These are phyloP conservation scores for Coemansia sp. DNA, from an alignment of 192 early-diverging fungal species.

Conservation along the genomic window DNA sequence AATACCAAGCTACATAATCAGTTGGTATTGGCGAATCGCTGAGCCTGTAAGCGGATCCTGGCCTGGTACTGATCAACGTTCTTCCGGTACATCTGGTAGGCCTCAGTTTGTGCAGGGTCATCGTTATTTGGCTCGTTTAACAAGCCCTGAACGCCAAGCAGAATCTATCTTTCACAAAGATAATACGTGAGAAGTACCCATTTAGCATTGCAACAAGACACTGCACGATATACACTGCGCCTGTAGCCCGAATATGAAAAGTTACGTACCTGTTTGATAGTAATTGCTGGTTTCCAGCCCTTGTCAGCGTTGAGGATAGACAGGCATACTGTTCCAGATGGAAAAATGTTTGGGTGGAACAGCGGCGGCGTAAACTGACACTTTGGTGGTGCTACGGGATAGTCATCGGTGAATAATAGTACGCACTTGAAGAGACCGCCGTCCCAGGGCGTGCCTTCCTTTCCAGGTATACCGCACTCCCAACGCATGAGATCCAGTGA, in stretches of 20 bases:
- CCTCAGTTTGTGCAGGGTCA: slow-evolving; percentile 72
- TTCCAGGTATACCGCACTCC: slow-evolving; percentile 79
- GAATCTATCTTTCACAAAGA: slow-evolving; percentile 60
- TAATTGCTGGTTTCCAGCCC: slow-evolving; percentile 94
- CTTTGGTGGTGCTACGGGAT: slow-evolving; percentile 87
- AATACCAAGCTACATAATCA: neutral
- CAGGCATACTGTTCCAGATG: slow-evolving; percentile 96
- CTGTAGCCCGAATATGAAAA: neutral
- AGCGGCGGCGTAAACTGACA: slow-evolving; percentile 78
- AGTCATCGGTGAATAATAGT: slow-evolving; percentile 86
- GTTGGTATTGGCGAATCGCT: slow-evolving; percentile 24
- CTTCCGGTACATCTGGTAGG: slow-evolving; percentile 53
- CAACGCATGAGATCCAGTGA: slow-evolving; percentile 86
- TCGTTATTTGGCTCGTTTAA: slow-evolving; percentile 90
- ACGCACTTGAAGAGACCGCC: slow-evolving; percentile 83
- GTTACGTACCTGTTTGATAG: slow-evolving; percentile 78
- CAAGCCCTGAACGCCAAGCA: slow-evolving; percentile 91
- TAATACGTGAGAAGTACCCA: neutral
- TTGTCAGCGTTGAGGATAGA: slow-evolving; percentile 97
- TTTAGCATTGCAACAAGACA: slow-evolving; percentile 3
- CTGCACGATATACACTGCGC: neutral
- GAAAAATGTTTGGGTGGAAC: slow-evolving; percentile 97
- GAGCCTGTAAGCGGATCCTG: slow-evolving; percentile 65
- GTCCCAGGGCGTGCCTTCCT: slow-evolving; percentile 79
- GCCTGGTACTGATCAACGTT: slow-evolving; percentile 60